phyloP scores from a whole-genome alignment of 2,329 filamentous ascomycete species.

The Aspergillus luchuensis region DNA sequence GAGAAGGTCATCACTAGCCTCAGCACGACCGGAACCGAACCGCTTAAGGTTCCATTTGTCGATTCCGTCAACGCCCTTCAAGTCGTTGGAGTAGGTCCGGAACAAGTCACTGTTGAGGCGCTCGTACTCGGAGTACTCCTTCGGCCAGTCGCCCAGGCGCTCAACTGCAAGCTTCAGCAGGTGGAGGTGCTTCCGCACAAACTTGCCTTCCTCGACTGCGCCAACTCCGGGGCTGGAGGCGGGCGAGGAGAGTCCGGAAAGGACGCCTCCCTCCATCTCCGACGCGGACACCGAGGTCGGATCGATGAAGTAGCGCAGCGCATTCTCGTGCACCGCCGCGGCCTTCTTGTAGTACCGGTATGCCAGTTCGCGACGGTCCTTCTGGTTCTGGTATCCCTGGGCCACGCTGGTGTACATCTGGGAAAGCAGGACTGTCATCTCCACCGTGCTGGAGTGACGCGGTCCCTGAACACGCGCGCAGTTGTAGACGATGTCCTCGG shows the following conservation, averaged over 20 bases:
- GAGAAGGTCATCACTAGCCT: conserved; percentile 39
- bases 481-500: conserved; percentile 60
- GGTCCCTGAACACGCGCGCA: conserved; percentile 56
- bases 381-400: conserved; percentile 37
- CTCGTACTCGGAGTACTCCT: conserved; percentile 52
- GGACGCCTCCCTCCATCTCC: conserved; percentile 13
- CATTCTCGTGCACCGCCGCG: conserved; percentile 41
- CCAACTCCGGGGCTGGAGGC: background rate
- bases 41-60: conserved; percentile 52
- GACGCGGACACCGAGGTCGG: conserved; percentile 27
- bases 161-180: conserved; percentile 44
- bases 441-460: conserved; percentile 50
- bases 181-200: conserved; percentile 39
- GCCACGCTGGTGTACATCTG: conserved; percentile 54
- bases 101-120: conserved; percentile 50
- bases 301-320: conserved; percentile 41
- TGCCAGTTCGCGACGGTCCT: conserved; percentile 37
- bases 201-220: conserved; percentile 21
- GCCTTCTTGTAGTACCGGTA: conserved; percentile 44
- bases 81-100: conserved; percentile 39
- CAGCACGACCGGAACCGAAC: conserved; percentile 51
- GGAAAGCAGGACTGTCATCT: conserved; percentile 53
- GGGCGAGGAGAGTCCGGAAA: background rate
- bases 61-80: conserved; percentile 48
- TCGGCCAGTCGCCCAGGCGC: conserved; percentile 47